A percentile compares a stretch with the other conserved stretches of the same genome.
phyloP scores from a whole-genome alignment of 768 basidiomycete genomes.

The Pisolithus sp. region DNA sequence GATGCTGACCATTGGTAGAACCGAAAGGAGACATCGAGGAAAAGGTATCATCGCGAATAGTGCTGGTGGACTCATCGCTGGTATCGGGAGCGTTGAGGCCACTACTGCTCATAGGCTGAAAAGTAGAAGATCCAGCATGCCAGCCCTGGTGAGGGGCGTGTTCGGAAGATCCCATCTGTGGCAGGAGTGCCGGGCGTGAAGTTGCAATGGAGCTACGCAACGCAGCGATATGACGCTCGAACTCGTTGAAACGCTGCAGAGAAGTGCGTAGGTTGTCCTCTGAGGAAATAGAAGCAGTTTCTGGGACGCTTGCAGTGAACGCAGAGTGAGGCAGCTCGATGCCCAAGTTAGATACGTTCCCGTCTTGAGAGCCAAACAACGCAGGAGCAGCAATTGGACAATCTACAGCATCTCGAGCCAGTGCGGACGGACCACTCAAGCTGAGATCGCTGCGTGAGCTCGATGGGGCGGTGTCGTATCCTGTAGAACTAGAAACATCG shows the following conservation, averaged over 20 bases:
- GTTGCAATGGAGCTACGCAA: slow-evolving; percentile 35
- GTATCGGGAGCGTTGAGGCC: slow-evolving; percentile 1
- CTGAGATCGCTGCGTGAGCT: slow-evolving; percentile 29
- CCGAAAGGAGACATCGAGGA: slow-evolving; percentile 14
- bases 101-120: slow-evolving; percentile 11
- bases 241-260: slow-evolving; percentile 47
- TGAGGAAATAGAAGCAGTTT: slow-evolving; percentile 11
- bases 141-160: slow-evolving; percentile 12
- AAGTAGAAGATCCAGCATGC: slow-evolving; percentile 14
- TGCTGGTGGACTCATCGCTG: slow-evolving; percentile 4
- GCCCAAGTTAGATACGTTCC: slow-evolving; percentile 42
- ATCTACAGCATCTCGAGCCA: slow-evolving; percentile 8
- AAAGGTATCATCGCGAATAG: slow-evolving; percentile 6
- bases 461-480: slow-evolving; percentile 29
- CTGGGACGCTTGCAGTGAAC: slow-evolving; percentile 9
- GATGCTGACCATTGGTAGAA: slow-evolving; percentile 19
- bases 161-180: slow-evolving; percentile 17
- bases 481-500: slow-evolving; percentile 32
- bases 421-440: slow-evolving; percentile 12
- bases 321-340: slow-evolving; percentile 16
- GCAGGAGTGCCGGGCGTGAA: slow-evolving; percentile 22
- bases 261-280: slow-evolving; percentile 39
- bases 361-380: slow-evolving; percentile 42
- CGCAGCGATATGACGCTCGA: slow-evolving; percentile 47
- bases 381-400: slow-evolving; percentile 23